Percentiles rank a stretch among this genome's conserved stretches.
Evolutionary conservation across 192 early-diverging fungal genomes (phyloP).

Genomic region (Haplosporangium gracile): DNA sequence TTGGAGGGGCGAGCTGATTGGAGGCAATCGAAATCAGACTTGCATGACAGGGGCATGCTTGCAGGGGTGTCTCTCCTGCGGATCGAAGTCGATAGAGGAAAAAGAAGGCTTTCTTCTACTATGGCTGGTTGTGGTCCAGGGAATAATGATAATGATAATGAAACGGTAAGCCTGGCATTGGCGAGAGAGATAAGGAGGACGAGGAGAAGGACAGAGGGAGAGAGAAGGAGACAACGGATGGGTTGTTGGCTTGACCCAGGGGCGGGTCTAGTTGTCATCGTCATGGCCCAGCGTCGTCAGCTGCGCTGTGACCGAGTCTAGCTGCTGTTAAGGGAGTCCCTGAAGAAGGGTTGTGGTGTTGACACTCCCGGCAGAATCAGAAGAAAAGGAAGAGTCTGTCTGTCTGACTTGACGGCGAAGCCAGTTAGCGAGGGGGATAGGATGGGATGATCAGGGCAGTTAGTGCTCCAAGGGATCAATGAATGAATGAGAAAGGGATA

Average conservation of each 20-base stretch:
- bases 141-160: not conserved
- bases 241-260: too few relatives aligned
- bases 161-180: not conserved
- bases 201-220: not conserved
- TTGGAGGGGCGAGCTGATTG: constrained; percentile 21
- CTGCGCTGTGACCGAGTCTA: too few relatives aligned
- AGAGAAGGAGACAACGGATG: not conserved
- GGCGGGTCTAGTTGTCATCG: too few relatives aligned
- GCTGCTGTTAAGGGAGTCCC: too few relatives aligned
- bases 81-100: not conserved
- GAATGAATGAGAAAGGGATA: not conserved
- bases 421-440: too few relatives aligned
- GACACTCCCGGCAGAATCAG: too few relatives aligned
- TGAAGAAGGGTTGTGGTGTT: too few relatives aligned
- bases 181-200: not conserved
- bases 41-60: constrained; percentile 30
- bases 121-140: not conserved
- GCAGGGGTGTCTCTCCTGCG: constrained; percentile 31
- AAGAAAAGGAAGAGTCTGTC: too few relatives aligned
- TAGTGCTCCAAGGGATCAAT: not conserved
- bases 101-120: not conserved
- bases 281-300: too few relatives aligned
- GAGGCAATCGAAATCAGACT: constrained; percentile 45
- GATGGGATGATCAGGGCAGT: too few relatives aligned
- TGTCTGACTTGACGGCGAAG: too few relatives aligned